Evolutionary conservation across 345 rosid species (phyloP), one percentile per base, ranked within the genome.

Genomic region (Bretschneidera sinensis): DNA sequence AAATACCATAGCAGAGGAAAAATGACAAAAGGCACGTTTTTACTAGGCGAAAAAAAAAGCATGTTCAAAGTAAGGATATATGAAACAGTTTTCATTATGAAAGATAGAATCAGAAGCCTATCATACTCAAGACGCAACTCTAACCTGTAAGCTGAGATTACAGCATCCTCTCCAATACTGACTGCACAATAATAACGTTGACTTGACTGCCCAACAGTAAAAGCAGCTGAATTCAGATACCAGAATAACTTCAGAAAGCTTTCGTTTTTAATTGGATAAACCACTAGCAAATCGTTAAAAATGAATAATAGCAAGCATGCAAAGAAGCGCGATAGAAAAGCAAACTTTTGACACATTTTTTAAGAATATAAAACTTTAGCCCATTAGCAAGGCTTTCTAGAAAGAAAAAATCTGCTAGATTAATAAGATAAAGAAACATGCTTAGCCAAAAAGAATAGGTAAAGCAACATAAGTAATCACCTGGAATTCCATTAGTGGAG

Each of bases 121-220:
- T 8, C 6, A 11, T 58, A n/a, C n/a, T n/a, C n/a, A n/a, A n/a
- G n/a, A 57, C 18, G 45, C 39, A 34, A 50, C 28, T 66, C 74
- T 55, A 59, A 94, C 99, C 99, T 94, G 83, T 78, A 90, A 59
- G 97, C 96, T 9, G 99, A 88, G 69, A 94, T 82, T 58, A 94
- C 99, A 45, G 99, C 85, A 79, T 88, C 92, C 71, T 90, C 96
- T 61, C 99, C 99, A 63, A 88, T 78, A 50, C 92, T 82, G 73
- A 94, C 79, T 51, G 95, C 96, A 80, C 92, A 77, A 75, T 80
- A 94, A 82, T 88, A 90, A 57, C 84, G 89, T 66, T 94, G 92
- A 82, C 87, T 88, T 74, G 99, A 94, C 99, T 90, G 97, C 73
- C 92, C 88, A 88, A 90, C 87, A 87, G 86, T 76, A 88, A 89